Base-by-base conservation (phyloP, 108 stramenopile genomes). In the Fistulifera pelliculosa region DNA sequence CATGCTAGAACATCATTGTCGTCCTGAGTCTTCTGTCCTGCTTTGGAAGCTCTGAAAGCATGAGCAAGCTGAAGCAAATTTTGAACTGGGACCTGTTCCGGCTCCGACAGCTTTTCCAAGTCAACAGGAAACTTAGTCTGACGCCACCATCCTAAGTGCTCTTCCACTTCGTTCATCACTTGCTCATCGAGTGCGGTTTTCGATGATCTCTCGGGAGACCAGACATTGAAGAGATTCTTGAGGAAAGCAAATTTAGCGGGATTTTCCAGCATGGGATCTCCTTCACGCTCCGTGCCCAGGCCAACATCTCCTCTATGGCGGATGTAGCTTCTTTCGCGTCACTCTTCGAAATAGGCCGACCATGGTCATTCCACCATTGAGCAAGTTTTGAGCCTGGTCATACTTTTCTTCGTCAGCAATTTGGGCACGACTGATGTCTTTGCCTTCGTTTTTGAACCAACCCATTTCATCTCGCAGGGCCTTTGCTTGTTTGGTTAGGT, bases 1-100 rank as follows among this genome's bases (percentile, higher is more conserved):
- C 73, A 74, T 18, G 62, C 68, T 47, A 74, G 45, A 15, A 62
- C 73, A 42, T 69, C 68, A 51, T 7, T 27, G 19, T 27, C 50
- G 15, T 51, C 39, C 56, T 70, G 41, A 55, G 61, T 11, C 45
- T 35, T 35, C 56, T 60, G 16, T 45, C 44, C 44, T 19, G 44
- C 44, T 45, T 6, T 4, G 4, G 44, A 4, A 17, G 44, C 16
- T 45, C 21, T 45, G 44, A 35, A 35, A 35, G 31, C 31, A 35
- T 35, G 44, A 21, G 6, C 44, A 45, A 45, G 21, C 11, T 21
- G 19, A 4, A 45, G 21, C 6, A 21, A 45, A 45, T 17, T 17
- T 45, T 21, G 21, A 4, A 21, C 44, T 11, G 16, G 44, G 44
- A 45, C 21, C 11, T 45, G 3, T 11, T 21, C 16, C 16, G 19